Evolutionary conservation across 1,284 basidiomycete species (phyloP).

Genomic region (Mycosarcoma maydis): DNA sequence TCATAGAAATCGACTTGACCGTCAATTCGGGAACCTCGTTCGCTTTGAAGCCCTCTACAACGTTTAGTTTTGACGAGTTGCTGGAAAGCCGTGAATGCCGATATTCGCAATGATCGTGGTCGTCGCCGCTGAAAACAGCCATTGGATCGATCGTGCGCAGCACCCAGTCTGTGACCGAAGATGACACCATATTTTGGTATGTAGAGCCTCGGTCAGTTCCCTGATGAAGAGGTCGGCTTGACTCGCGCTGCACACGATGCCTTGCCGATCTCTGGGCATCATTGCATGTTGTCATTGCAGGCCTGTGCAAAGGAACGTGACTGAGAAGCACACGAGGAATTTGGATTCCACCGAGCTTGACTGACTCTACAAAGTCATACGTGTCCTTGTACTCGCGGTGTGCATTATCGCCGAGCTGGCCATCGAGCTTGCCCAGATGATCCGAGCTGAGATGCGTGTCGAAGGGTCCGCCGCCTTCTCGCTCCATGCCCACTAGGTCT

Average conservation of each 20-base stretch:
- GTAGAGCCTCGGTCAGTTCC: constrained; percentile 50
- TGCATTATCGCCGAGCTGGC: constrained; percentile 33
- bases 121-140: constrained; percentile 57
- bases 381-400: constrained; percentile 38
- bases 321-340: constrained; percentile 51
- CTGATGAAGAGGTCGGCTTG: constrained; percentile 39
- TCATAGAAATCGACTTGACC: constrained; percentile 59
- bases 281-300: constrained; percentile 31
- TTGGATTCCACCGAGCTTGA: constrained; percentile 12
- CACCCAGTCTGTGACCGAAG: constrained; percentile 45
- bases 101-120: constrained; percentile 62
- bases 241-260: constrained; percentile 49
- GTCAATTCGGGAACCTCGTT: constrained; percentile 53
- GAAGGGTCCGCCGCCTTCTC: constrained; percentile 29
- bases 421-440: constrained; percentile 37
- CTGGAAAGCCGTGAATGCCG: constrained; percentile 28
- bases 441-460: constrained; percentile 22
- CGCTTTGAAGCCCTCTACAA: constrained; percentile 25
- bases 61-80: neutral
- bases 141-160: constrained; percentile 39
- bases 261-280: constrained; percentile 17
- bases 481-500: constrained; percentile 58
- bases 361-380: constrained; percentile 41
- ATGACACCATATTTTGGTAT: constrained; percentile 54
- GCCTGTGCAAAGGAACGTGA: constrained; percentile 53